Base-by-base conservation (phyloP, 768 basidiomycete genomes). In the Trametes punicea region DNA sequence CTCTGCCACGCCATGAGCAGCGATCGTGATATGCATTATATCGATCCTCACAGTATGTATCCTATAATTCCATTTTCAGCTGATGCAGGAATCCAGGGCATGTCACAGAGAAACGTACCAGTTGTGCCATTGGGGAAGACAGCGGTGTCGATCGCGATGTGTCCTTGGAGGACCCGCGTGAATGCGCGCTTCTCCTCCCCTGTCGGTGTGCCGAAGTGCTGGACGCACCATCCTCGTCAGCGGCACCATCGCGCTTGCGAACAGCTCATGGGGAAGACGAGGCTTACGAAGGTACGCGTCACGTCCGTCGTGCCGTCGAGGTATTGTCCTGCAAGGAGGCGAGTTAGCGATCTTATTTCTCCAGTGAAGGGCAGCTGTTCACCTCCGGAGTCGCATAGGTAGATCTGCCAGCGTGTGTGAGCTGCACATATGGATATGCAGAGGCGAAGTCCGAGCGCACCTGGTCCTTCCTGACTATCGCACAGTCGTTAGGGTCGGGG, bases 301-400 rank as follows among this genome's bases (percentile, higher is more conserved):
- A 90, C 89, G 67, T 99, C 96, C 1, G 97, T 99, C 0, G 96
- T 98, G 9, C 96, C 96, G 62, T 98, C 96, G 30, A 82, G 69
- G 72, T 86, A 96, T 71, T 97, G 94, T 2, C 80, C 87, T 88
- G 57, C 16, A 23, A 4, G 0, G 21, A n/a, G n/a, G 2, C n/a
- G 25, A 13, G 20, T 21, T 27, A 18, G 6, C 4, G 23, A n/a
- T n/a, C n/a, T n/a, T n/a, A n/a, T n/a, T n/a, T n/a, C n/a, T n/a
- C 4, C 8, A 13, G 10, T 25, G 6, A 23, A 10, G 23, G 41
- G 15, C 5, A 20, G 6, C 25, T 11, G 51, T 65, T 47, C 62
- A 84, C 89, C 91, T 66, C 95, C 95, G 34, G 90, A 93, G 67
- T 98, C 95, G 63, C 94, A 88, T 2, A 88, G 72, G 69, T 88